These are phyloP conservation scores for Xylaria venustula DNA, from an alignment of 495 filamentous ascomycete species.

Conservation along the genomic window DNA sequence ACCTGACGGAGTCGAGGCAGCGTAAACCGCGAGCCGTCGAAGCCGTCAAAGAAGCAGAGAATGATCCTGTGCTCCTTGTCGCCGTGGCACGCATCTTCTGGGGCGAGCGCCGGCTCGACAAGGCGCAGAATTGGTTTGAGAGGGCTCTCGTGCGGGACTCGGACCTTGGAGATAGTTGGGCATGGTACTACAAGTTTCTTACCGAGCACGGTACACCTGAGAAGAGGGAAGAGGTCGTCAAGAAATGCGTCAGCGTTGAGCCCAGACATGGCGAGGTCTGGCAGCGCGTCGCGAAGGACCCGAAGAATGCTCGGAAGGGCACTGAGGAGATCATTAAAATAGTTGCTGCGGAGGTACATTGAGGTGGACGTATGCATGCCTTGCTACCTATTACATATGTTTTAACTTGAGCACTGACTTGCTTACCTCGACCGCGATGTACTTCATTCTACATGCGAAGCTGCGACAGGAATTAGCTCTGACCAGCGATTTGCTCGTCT, in stretches of 20 bases:
- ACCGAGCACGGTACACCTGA: slow-evolving; percentile 88
- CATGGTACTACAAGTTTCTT: slow-evolving; percentile 96
- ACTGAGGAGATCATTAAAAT: slow-evolving; percentile 80
- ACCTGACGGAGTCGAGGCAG: slow-evolving; percentile 87
- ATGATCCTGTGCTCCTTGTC: slow-evolving; percentile 78
- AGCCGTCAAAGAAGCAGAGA: slow-evolving; percentile 94
- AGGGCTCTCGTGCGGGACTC: slow-evolving; percentile 84
- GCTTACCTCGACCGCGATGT: too few species aligned
- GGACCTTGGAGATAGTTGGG: slow-evolving; percentile 92
- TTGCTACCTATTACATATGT: background rate
- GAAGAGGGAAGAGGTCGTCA: slow-evolving; percentile 76
- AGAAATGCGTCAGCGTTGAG: slow-evolving; percentile 72
- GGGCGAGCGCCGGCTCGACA: slow-evolving; percentile 73
- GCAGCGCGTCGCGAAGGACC: slow-evolving; percentile 83
- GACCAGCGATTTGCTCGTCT: too few species aligned
- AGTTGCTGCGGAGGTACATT: slow-evolving; percentile 57
- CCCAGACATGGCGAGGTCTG: slow-evolving; percentile 92
- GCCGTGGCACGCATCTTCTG: slow-evolving; percentile 57
- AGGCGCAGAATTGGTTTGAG: slow-evolving; percentile 94
- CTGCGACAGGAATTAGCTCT: too few species aligned
- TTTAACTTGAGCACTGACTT: background rate
- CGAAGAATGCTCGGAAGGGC: slow-evolving; percentile 67
- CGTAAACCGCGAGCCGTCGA: slow-evolving; percentile 86
- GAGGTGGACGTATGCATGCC: background rate
- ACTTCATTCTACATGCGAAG: too few species aligned